Evolutionary conservation across 2,329 filamentous ascomycete species (phyloP).

Genomic region (Cryphonectria nitschkei): DNA sequence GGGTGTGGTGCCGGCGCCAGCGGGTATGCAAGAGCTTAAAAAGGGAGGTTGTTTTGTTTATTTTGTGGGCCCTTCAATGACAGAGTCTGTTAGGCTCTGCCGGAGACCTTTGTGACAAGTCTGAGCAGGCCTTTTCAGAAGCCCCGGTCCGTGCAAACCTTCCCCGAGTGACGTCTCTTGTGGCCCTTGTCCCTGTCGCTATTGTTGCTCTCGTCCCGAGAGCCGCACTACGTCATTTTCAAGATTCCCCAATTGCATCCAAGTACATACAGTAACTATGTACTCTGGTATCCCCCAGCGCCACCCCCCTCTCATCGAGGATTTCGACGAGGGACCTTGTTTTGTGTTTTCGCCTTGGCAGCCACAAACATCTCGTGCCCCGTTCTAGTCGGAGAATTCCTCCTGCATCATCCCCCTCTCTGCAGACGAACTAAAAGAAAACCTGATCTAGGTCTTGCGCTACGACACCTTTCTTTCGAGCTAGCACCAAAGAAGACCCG

Average conservation of each 20-base stretch:
- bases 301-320: background rate
- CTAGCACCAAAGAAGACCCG: background rate
- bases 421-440: background rate
- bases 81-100: no score
- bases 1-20: background rate
- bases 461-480: background rate
- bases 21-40: background rate
- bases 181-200: background rate
- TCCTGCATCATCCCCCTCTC: background rate
- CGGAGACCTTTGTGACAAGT: no score
- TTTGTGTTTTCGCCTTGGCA: background rate
- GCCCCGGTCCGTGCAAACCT: background rate
- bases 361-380: background rate
- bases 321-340: background rate
- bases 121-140: background rate
- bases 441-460: background rate
- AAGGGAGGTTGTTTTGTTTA: slow-evolving; percentile 1
- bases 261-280: background rate
- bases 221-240: background rate
- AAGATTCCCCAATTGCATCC: background rate
- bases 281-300: no score
- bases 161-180: background rate
- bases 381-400: background rate
- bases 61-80: background rate
- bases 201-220: background rate